Percentiles rank a stretch among this genome's conserved stretches.
Evolutionary conservation across 805 yeast genomes (phyloP).

Genomic region (Ogataea philodendri): DNA sequence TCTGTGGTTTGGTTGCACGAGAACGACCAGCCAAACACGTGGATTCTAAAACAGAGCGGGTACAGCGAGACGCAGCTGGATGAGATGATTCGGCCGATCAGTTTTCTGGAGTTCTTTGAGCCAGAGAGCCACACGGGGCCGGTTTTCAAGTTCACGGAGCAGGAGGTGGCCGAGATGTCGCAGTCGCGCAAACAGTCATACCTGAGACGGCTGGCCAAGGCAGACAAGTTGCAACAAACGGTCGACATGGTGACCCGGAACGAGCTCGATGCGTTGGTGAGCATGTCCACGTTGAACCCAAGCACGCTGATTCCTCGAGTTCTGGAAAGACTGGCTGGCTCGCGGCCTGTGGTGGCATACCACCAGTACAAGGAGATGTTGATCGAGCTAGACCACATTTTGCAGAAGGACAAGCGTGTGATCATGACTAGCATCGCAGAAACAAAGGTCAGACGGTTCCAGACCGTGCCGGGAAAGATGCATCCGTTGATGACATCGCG

Average conservation of each 20-base stretch:
- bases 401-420: conserved; percentile 64
- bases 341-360: conserved; percentile 83
- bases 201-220: conserved; percentile 59
- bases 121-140: conserved; percentile 60
- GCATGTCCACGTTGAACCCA: conserved; percentile 70
- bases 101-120: conserved; percentile 75
- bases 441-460: conserved; percentile 80
- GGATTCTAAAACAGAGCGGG: conserved; percentile 65
- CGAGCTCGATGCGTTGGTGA: conserved; percentile 71
- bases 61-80: conserved; percentile 51
- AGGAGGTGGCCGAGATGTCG: conserved; percentile 54
- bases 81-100: conserved; percentile 63
- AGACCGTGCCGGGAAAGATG: conserved; percentile 88
- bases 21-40: conserved; percentile 86
- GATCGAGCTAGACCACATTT: conserved; percentile 67
- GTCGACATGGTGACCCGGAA: conserved; percentile 49
- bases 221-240: conserved; percentile 46
- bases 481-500: conserved; percentile 95
- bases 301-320: conserved; percentile 61
- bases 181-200: conserved; percentile 64
- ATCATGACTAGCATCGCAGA: conserved; percentile 83
- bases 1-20: conserved; percentile 76
- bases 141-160: conserved; percentile 45
- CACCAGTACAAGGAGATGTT: conserved; percentile 78
- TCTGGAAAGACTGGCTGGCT: conserved; percentile 70